Evolutionary conservation across 164 flowering plant genomes (phyloP).

Genomic region (Tetracentron sinense): DNA sequence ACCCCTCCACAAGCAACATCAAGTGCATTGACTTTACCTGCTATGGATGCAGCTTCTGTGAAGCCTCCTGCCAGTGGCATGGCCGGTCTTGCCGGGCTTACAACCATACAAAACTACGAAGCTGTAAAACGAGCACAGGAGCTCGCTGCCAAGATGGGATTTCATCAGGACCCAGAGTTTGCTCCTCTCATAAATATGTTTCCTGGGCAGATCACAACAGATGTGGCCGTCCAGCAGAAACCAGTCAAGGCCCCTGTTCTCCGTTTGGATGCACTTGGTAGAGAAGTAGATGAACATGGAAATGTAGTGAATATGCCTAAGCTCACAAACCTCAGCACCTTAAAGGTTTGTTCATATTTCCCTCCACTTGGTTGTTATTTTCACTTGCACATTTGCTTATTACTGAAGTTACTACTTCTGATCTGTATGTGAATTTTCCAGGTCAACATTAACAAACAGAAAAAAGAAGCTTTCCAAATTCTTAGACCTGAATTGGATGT

Average conservation of each 20-base stretch:
- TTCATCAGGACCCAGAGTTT: conserved; percentile 88
- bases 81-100: conserved; percentile 41
- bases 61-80: conserved; percentile 34
- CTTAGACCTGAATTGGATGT: conserved; percentile 88
- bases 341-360: conserved; percentile 58
- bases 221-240: conserved; percentile 55
- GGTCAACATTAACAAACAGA: conserved; percentile 99
- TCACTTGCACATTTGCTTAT: neutral
- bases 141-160: conserved; percentile 98
- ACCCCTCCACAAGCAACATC: conserved; percentile 20
- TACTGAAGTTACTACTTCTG: conserved; percentile 11
- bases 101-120: conserved; percentile 52
- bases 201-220: conserved; percentile 67
- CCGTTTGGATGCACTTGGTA: conserved; percentile 91
- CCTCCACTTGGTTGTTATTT: neutral
- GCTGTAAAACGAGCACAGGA: conserved; percentile 96
- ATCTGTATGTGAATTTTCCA: conserved; percentile 27
- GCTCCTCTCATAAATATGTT: conserved; percentile 90
- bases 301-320: conserved; percentile 78
- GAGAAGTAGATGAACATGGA: conserved; percentile 98
- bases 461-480: conserved; percentile 92
- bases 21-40: conserved; percentile 26
- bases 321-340: conserved; percentile 75
- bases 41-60: conserved; percentile 22
- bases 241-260: conserved; percentile 96